Conservation (phyloP, 495 filamentous ascomycete genomes). For the Xylaria venustula region DNA sequence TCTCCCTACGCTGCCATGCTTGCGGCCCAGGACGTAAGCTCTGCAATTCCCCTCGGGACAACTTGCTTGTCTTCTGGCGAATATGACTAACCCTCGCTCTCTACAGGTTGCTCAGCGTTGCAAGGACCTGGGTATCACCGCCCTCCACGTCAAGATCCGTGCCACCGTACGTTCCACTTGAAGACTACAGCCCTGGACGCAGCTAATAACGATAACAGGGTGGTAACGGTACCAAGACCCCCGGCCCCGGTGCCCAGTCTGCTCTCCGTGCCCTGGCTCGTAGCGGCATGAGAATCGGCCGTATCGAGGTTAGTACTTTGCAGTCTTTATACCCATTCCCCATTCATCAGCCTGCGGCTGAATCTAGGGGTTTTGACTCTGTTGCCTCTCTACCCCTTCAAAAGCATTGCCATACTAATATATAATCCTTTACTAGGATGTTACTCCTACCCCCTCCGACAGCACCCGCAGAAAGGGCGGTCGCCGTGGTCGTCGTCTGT, state of each 20-base stretch:
- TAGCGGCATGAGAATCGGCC: slow-evolving; percentile 98
- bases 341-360: neutral
- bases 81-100: neutral
- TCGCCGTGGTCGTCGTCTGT: slow-evolving; percentile 99
- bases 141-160: slow-evolving; percentile 99
- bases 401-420: neutral
- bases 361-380: neutral
- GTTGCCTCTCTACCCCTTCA: neutral
- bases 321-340: neutral
- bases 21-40: slow-evolving; percentile 78
- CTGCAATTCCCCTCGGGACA: no score
- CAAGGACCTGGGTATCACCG: slow-evolving; percentile 99
- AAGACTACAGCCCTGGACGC: neutral
- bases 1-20: slow-evolving; percentile 99
- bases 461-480: slow-evolving; percentile 98
- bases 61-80: neutral
- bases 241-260: slow-evolving; percentile 96
- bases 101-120: slow-evolving; percentile 73
- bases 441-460: slow-evolving; percentile 97
- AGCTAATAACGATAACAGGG: slow-evolving; percentile 6
- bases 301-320: slow-evolving; percentile 63
- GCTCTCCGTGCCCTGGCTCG: slow-evolving; percentile 97
- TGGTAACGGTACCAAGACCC: slow-evolving; percentile 99
- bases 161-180: slow-evolving; percentile 81
- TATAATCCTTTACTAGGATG: slow-evolving; percentile 57